These are phyloP conservation scores for Sordaria brevicollis DNA, from an alignment of 495 filamentous ascomycete genomes.

Conservation along the genomic window DNA sequence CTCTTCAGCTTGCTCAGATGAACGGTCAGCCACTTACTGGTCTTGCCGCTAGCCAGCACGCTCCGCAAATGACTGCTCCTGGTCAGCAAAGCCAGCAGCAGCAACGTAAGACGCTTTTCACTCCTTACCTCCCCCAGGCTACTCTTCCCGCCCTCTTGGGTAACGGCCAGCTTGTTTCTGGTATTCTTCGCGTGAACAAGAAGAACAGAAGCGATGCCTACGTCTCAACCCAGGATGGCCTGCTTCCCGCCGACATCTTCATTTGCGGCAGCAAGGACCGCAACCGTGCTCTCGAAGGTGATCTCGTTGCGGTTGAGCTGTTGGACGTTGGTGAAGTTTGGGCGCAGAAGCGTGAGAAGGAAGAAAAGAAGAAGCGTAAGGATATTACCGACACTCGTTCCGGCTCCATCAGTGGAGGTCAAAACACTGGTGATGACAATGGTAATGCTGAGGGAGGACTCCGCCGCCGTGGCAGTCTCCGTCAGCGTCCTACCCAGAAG, in stretches of 20 bases:
- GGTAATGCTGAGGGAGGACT: conserved; percentile 68
- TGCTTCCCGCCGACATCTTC: conserved; percentile 94
- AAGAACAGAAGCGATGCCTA: conserved; percentile 99
- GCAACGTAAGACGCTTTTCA: conserved; percentile 96
- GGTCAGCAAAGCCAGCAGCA: conserved; percentile 81
- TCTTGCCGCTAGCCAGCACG: conserved; percentile 68
- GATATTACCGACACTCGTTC: conserved; percentile 88
- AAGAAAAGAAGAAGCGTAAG: conserved; percentile 99
- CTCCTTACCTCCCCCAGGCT: conserved; percentile 93
- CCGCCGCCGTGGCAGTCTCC: conserved; percentile 82
- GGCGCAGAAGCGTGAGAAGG: conserved; percentile 96
- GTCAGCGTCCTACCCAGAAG: conserved; percentile 96
- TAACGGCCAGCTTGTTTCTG: conserved; percentile 90
- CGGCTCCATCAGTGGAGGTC: conserved; percentile 56
- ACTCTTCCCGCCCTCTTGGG: conserved; percentile 82
- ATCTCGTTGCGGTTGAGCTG: conserved; percentile 89
- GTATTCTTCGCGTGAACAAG: conserved; percentile 96
- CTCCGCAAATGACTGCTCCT: conserved; percentile 53
- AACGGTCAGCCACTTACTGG: conserved; percentile 61
- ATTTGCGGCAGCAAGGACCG: conserved; percentile 98
- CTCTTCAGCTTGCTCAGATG: conserved; percentile 78
- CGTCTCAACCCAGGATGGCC: conserved; percentile 77
- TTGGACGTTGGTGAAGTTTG: conserved; percentile 98
- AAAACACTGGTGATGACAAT: conserved; percentile 56
- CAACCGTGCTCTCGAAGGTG: conserved; percentile 91